Evolutionary conservation across 2,329 filamentous ascomycete species (phyloP).

Genomic region (Neofusicoccum kwambonambiense): DNA sequence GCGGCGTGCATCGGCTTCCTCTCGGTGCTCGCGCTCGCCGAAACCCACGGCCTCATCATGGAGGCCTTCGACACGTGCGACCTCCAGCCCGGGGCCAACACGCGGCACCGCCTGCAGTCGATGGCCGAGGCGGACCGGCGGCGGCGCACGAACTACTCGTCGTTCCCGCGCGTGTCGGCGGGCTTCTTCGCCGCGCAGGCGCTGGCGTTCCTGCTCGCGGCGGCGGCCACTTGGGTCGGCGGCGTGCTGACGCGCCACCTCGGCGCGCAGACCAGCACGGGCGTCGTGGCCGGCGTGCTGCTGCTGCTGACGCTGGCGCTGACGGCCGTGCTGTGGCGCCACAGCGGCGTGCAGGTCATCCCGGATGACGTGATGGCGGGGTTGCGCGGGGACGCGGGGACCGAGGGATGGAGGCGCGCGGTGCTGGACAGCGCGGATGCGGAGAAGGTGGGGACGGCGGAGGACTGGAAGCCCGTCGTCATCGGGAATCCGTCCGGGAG

Average conservation of each 20-base stretch:
- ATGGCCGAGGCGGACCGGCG: conserved; percentile 44
- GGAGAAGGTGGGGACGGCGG: conserved; percentile 47
- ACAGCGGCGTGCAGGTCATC: conserved; percentile 66
- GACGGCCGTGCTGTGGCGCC: conserved; percentile 62
- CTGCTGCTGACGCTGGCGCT: conserved; percentile 64
- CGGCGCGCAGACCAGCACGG: conserved; percentile 67
- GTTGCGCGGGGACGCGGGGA: conserved; percentile 52
- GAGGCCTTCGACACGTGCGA: conserved; percentile 80
- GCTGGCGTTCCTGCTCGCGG: conserved; percentile 67
- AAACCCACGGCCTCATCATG: conserved; percentile 77
- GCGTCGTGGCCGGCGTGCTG: conserved; percentile 66
- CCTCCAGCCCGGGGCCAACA: conserved; percentile 68
- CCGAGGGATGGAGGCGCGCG: conserved; percentile 51
- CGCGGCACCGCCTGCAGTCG: conserved; percentile 45
- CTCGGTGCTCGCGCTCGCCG: conserved; percentile 70
- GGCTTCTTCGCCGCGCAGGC: conserved; percentile 70
- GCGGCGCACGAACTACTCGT: conserved; percentile 69
- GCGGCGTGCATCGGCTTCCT: conserved; percentile 67
- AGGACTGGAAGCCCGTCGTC: conserved; percentile 67
- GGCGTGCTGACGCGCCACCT: conserved; percentile 65
- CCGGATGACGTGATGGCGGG: conserved; percentile 53
- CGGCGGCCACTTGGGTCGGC: conserved; percentile 65
- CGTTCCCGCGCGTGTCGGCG: conserved; percentile 70
- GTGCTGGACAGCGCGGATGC: conserved; percentile 37
- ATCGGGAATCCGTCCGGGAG: conserved; percentile 70